Conservation (phyloP, 371 early-diverging fungal species). For the Rhizopus delemar region DNA sequence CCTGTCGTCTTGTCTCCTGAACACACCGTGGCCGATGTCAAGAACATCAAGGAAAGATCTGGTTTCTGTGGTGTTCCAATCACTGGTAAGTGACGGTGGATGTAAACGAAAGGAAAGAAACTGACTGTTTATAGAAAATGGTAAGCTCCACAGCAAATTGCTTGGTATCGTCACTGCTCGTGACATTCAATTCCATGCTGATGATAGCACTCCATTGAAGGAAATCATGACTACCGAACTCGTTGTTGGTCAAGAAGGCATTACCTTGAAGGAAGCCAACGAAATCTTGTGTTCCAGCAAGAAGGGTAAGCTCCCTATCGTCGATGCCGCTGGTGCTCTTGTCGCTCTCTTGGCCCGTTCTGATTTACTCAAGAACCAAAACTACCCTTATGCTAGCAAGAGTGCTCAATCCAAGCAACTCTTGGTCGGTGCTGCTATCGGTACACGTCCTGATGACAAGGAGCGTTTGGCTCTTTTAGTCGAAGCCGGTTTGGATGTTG, state of each 20-base stretch:
- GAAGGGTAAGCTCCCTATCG: conserved; percentile 97
- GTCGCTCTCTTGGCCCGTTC: conserved; percentile 92
- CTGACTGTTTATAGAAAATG: conserved; percentile 58
- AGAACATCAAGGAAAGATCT: conserved; percentile 78
- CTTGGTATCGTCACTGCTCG: conserved; percentile 96
- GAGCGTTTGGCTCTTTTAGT: conserved; percentile 81
- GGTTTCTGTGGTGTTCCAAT: conserved; percentile 98
- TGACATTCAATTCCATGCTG: conserved; percentile 90
- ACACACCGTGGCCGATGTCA: conserved; percentile 86
- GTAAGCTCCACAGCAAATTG: conserved; percentile 85
- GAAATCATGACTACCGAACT: conserved; percentile 91
- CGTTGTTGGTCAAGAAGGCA: conserved; percentile 82
- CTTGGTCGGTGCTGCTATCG: conserved; percentile 91
- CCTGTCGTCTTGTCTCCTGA: conserved; percentile 85
- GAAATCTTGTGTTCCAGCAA: conserved; percentile 82
- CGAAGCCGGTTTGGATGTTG: conserved; percentile 92
- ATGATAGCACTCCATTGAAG: conserved; percentile 58
- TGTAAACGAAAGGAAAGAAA: neutral
- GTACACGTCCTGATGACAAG: conserved; percentile 90
- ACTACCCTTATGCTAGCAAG: conserved; percentile 93
- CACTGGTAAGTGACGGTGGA: conserved; percentile 63
- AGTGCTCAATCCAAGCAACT: conserved; percentile 82
- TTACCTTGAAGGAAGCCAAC: conserved; percentile 90
- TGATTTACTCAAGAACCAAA: conserved; percentile 94
- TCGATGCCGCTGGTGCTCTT: conserved; percentile 78